Evolutionary conservation across 805 yeast genomes (phyloP), one percentile per base, ranked within the genome.

Genomic region (Ogataea salicorniae): DNA sequence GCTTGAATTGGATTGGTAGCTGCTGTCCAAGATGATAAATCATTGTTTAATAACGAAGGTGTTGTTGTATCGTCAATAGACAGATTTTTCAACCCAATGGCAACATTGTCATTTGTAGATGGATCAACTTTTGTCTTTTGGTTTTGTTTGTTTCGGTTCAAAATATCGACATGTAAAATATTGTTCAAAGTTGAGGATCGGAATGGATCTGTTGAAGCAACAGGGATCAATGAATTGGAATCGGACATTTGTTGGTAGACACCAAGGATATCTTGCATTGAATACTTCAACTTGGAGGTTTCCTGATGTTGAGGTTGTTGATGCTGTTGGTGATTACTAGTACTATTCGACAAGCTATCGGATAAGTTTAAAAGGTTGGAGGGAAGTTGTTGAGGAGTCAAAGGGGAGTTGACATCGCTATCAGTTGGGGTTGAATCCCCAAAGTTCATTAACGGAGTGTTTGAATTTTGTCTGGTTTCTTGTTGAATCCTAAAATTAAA

Each of bases 221-320:
- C 39, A n/a, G 54, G 46, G 33, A 46, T 44, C n/a, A 56, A 61
- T 34, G 62, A 59, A 39, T 67, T 61, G 33, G 61, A 54, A 7
- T 59, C 56, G 34, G 68, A 59, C 63, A 71, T 65, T 18, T 68
- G 64, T 35, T 69, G 61, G 76, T 83, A 81, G 13, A 80, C 73
- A 20, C 72, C 66, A 49, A 81, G 71, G 53, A 82, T 72, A 54
- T 81, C 80, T 29, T 73, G 71, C 62, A 79, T 66, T 6, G 78
- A 57, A 55, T 81, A 80, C 26, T 65, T 64, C 22, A 45, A 49
- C 17, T 43, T 33, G 16, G 37, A 17, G 16, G 22, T 23, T 31
- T 18, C 31, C 36, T 17, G 20, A 8, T 42, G 6, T 9, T 23
- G 31, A 6, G 38, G 16, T 22, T 37, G 45, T 13, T 42, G 34